phyloP scores from a whole-genome alignment of 1,284 basidiomycete species.

The Golubevia sp. region DNA sequence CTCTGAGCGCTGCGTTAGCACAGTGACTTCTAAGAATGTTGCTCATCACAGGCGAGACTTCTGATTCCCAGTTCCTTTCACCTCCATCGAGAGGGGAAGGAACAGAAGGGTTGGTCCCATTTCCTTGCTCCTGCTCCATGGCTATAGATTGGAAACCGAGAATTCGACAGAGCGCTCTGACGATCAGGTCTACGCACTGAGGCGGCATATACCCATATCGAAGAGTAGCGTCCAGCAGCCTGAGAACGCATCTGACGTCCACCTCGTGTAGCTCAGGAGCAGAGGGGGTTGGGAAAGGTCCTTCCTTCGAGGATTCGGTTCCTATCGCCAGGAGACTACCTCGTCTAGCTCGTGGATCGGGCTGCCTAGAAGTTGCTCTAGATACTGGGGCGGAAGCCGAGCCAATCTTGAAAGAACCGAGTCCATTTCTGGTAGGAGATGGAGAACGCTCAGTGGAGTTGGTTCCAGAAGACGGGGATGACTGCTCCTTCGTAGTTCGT shows the following conservation, averaged over 20 bases:
- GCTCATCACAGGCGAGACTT: conserved; percentile 28
- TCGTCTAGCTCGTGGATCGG: too few species aligned
- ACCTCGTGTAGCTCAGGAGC: conserved; percentile 24
- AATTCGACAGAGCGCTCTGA: conserved; percentile 42
- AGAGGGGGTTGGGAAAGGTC: neutral
- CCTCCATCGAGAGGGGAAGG: neutral
- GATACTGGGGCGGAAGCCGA: too few species aligned
- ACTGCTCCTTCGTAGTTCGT: too few species aligned
- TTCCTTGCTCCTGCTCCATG: too few species aligned
- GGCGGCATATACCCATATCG: conserved; percentile 49
- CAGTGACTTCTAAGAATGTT: conserved; percentile 54
- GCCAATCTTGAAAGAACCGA: too few species aligned
- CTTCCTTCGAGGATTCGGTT: too few species aligned
- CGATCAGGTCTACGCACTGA: conserved; percentile 31
- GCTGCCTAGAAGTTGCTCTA: too few species aligned
- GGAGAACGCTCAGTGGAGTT: too few species aligned
- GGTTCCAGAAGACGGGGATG: too few species aligned
- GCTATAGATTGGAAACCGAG: conserved; percentile 34
- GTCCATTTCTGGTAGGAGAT: too few species aligned
- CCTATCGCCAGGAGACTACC: too few species aligned
- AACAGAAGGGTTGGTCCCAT: neutral
- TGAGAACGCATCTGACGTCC: conserved; percentile 42
- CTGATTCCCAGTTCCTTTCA: conserved; percentile 7
- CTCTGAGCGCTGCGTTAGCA: conserved; percentile 45
- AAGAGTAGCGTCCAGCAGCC: conserved; percentile 43